These are phyloP conservation scores for Suillus bovinus DNA, from an alignment of 768 basidiomycete genomes.

Conservation along the genomic window DNA sequence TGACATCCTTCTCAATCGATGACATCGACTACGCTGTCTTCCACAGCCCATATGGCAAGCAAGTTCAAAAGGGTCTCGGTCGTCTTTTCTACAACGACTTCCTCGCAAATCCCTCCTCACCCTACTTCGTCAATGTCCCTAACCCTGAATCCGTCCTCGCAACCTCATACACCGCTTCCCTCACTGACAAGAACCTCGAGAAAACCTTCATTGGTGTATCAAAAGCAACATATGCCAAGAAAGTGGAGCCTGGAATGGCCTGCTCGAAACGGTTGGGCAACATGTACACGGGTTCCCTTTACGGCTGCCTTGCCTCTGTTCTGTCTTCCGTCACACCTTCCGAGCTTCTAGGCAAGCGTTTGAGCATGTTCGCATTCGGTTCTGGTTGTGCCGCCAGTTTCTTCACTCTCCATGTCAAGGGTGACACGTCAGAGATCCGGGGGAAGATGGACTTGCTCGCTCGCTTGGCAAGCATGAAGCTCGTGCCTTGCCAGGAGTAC, in stretches of 20 bases:
- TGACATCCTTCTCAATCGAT: slow-evolving; percentile 71
- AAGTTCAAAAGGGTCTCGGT: slow-evolving; percentile 96
- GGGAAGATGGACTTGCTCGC: slow-evolving; percentile 79
- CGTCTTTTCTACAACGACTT: slow-evolving; percentile 94
- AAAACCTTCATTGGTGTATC: slow-evolving; percentile 88
- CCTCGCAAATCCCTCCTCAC: slow-evolving; percentile 66
- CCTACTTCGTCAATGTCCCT: slow-evolving; percentile 70
- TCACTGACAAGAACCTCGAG: slow-evolving; percentile 94
- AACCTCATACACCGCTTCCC: slow-evolving; percentile 66
- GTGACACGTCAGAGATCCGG: slow-evolving; percentile 80
- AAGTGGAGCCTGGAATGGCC: slow-evolving; percentile 81
- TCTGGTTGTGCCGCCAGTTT: slow-evolving; percentile 94
- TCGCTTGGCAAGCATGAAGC: slow-evolving; percentile 82
- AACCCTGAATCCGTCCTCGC: slow-evolving; percentile 70
- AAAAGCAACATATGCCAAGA: slow-evolving; percentile 70
- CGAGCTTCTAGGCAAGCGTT: slow-evolving; percentile 76
- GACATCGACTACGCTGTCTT: slow-evolving; percentile 92
- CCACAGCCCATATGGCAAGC: slow-evolving; percentile 99
- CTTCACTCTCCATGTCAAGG: slow-evolving; percentile 86
- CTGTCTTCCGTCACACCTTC: slow-evolving; percentile 71
- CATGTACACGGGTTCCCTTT: slow-evolving; percentile 98
- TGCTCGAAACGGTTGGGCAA: slow-evolving; percentile 92
- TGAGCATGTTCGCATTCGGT: slow-evolving; percentile 96
- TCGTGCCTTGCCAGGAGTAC: slow-evolving; percentile 90
- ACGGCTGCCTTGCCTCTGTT: slow-evolving; percentile 90